Evolutionary conservation across 192 early-diverging fungal species (phyloP).

Genomic region (Coemansia javaensis): DNA sequence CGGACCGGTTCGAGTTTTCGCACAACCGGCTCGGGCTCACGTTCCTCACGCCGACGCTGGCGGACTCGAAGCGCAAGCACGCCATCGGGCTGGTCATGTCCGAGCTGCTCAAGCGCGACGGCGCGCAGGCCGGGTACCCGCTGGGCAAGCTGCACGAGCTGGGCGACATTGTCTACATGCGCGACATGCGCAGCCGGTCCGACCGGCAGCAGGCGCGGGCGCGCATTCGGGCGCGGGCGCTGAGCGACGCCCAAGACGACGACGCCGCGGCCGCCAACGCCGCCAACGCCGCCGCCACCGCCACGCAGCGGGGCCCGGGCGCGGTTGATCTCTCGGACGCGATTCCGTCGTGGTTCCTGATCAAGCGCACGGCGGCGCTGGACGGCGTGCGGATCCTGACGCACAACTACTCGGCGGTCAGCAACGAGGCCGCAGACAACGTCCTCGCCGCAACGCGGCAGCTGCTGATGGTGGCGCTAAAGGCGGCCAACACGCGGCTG

Average conservation of each 20-base stretch:
- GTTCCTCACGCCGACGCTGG: constrained; percentile 29
- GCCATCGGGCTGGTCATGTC: constrained; percentile 32
- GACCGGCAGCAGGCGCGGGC: constrained; percentile 13
- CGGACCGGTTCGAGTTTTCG: constrained; percentile 43
- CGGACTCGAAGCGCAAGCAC: constrained; percentile 20
- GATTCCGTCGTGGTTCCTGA: constrained; percentile 48
- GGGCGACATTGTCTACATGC: constrained; percentile 40
- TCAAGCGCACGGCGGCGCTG: constrained; percentile 27
- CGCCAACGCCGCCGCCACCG: background rate
- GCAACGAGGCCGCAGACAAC: constrained; percentile 33
- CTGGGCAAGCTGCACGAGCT: constrained; percentile 28
- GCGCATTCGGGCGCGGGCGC: constrained; percentile 24
- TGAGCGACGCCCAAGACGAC: constrained; percentile 15
- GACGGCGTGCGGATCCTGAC: constrained; percentile 49
- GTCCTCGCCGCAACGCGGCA: constrained; percentile 47
- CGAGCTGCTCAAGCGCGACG: constrained; percentile 35
- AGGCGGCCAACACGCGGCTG: constrained; percentile 45
- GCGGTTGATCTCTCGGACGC: constrained; percentile 22
- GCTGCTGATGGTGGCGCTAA: constrained; percentile 37
- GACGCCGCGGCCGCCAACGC: background rate
- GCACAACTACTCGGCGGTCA: constrained; percentile 47
- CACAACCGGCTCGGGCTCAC: constrained; percentile 33
- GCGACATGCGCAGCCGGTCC: constrained; percentile 40
- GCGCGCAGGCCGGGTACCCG: constrained; percentile 6
- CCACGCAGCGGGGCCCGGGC: background rate